Conservation (phyloP, 1,284 basidiomycete species). For the Ganoderma sp. region DNA sequence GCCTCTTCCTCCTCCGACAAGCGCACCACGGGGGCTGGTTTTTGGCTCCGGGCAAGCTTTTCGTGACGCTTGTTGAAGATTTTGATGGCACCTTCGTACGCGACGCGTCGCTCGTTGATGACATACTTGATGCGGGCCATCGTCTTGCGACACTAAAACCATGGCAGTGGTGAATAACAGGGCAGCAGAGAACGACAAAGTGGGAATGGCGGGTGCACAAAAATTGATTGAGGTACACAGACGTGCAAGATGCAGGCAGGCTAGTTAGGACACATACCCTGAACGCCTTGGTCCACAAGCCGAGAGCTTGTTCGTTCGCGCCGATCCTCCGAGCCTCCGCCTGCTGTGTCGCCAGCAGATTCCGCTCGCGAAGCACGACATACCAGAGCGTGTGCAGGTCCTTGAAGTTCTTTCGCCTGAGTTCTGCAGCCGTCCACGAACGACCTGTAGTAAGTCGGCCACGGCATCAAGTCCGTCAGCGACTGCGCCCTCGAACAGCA, state of each 20-base stretch:
- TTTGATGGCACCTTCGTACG: conserved; percentile 70
- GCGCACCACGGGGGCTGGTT: conserved; percentile 11
- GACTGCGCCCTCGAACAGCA: conserved; percentile 24
- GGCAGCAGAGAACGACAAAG: not conserved
- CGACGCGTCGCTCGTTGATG: conserved; percentile 89
- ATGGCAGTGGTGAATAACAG: not conserved
- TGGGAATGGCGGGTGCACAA: not conserved
- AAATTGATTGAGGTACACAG: not conserved
- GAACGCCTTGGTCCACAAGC: conserved; percentile 24
- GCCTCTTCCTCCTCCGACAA: conserved; percentile 31
- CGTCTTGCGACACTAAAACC: conserved; percentile 84
- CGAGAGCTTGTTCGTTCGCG: conserved; percentile 23
- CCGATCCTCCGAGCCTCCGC: conserved; percentile 76
- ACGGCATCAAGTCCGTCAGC: conserved; percentile 31
- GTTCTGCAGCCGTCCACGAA: conserved; percentile 83
- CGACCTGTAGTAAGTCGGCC: conserved; percentile 56
- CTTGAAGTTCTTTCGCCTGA: conserved; percentile 88
- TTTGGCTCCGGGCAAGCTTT: conserved; percentile 24
- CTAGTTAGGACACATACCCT: conserved; percentile 23
- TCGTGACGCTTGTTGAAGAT: conserved; percentile 46
- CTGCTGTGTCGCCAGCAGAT: conserved; percentile 86
- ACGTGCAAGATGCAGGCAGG: not conserved
- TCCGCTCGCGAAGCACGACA: conserved; percentile 84
- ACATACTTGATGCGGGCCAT: conserved; percentile 97
- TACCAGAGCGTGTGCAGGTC: conserved; percentile 96